Evolutionary conservation across 106 monocot genomes (phyloP), one percentile per base, ranked within the genome.

Genomic region (Platanthera zijinensis): DNA sequence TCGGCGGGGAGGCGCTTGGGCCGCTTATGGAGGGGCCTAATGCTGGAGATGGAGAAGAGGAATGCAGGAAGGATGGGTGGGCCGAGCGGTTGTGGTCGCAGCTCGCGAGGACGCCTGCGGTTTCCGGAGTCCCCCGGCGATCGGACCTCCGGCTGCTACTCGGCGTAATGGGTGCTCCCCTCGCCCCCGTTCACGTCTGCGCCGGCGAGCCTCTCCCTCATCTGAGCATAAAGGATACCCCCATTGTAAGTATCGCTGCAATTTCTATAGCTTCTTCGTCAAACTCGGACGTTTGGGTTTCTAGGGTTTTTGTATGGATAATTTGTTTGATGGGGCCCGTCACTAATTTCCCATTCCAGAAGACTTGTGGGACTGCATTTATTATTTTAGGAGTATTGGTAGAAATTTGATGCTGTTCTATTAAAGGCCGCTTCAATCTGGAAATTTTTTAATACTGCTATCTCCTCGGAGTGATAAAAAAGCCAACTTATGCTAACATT

Each of bases 211-310:
- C 87, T 2, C 64, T 92, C 48, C 92, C 87, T 8, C 89, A 84
- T 51, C 89, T 92, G 22, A 92, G 92, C 86, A 86, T 92, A 75
- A 92, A 92, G 46, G 89, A 92, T 57, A 87, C 92, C 8, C 89
- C 92, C 80, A 89, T 87, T 74, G 92, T 92, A 53, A 89, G 85
- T 13, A 0, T 46, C 11, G 5, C 3, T 14, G 45, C 12, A 18
- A 50, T 80, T 64, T 10, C 17, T 62, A 7, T 28, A 66, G 64
- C 0, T 50, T 74, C 68, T 9, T 52, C 5, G 5, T 74, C 12
- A 39, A 8, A 63, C 52, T 30, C 11, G 21, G 18, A 22, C 9
- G 6, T 21, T 63, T 63, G 13, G 13, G 52, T 53, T 63, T 30
- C 32, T 32, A 30, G 30, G 32, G 25, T 32, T 66, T 1, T 66